phyloP scores from a whole-genome alignment of 192 early-diverging fungal species.

The Rhizophagus clarus region DNA sequence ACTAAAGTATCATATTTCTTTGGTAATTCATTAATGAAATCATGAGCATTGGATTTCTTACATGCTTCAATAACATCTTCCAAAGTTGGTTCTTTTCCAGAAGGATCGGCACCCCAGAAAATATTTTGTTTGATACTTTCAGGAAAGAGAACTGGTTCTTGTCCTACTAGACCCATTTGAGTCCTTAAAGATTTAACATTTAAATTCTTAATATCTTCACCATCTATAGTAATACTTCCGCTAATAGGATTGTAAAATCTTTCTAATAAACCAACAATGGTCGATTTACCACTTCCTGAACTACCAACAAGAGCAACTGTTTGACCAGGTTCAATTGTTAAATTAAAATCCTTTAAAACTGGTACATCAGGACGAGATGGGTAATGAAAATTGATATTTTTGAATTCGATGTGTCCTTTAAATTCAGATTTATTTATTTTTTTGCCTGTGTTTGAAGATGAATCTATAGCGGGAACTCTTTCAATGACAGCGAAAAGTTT shows the following conservation, averaged over 20 bases:
- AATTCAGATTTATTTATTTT: constrained; percentile 45
- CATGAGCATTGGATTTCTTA: constrained; percentile 72
- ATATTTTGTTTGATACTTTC: constrained; percentile 83
- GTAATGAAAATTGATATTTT: constrained; percentile 80
- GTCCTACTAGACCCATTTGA: constrained; percentile 87
- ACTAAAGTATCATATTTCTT: constrained; percentile 81
- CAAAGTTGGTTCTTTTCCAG: constrained; percentile 50
- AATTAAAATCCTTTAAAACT: constrained; percentile 72
- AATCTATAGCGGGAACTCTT: constrained; percentile 77
- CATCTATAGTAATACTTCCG: constrained; percentile 74
- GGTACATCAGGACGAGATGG: constrained; percentile 81
- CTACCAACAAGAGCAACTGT: constrained; percentile 60
- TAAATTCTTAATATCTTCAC: constrained; percentile 69
- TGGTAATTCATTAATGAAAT: constrained; percentile 84
- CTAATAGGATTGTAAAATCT: constrained; percentile 77
- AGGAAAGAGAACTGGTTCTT: constrained; percentile 91
- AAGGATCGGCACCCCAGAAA: constrained; percentile 58
- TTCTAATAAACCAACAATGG: constrained; percentile 80
- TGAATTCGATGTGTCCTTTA: constrained; percentile 72
- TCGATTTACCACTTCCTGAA: constrained; percentile 84
- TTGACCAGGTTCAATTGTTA: constrained; percentile 75
- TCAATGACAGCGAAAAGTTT: constrained; percentile 84
- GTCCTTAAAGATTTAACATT: constrained; percentile 83
- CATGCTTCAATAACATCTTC: constrained; percentile 74
- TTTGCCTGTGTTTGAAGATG: constrained; percentile 46